A percentile compares a stretch with the other conserved stretches of the same genome.
Evolutionary conservation across 2,329 filamentous ascomycete genomes (phyloP).

Genomic region (Paraconiothyrium brasiliense): DNA sequence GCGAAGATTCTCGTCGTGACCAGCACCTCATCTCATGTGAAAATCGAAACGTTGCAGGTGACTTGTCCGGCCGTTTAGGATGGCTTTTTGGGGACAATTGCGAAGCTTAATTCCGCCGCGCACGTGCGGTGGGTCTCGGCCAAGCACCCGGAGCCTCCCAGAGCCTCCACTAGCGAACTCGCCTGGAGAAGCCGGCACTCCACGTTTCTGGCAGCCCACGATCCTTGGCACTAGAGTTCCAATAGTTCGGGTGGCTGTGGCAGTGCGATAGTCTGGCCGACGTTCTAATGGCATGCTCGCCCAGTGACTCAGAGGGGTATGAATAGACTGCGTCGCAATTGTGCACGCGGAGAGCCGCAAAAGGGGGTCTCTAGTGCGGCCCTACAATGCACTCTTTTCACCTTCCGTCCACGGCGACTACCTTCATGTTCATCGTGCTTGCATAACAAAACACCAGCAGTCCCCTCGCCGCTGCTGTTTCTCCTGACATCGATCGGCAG

Average conservation of each 20-base stretch:
- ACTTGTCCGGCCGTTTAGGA: neutral
- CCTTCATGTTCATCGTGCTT: neutral
- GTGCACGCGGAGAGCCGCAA: neutral
- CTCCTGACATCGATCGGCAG: neutral
- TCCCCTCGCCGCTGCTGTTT: neutral
- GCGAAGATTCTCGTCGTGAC: neutral
- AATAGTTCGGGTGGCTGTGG: constrained; percentile 12
- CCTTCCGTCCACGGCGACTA: neutral
- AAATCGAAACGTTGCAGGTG: constrained; percentile 8
- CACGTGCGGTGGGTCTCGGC: constrained; percentile 8
- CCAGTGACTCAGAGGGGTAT: neutral
- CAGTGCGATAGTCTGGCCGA: constrained; percentile 5
- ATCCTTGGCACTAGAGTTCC: constrained; percentile 12
- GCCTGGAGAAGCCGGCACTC: constrained; percentile 1
- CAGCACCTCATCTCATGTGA: constrained; percentile 7
- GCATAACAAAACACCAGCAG: neutral
- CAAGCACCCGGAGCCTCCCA: neutral
- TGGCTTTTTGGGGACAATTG: neutral
- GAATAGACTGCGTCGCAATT: neutral
- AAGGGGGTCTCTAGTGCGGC: neutral
- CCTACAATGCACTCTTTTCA: neutral
- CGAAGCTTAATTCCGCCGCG: neutral
- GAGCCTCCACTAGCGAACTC: constrained; percentile 2
- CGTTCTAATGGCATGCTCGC: neutral
- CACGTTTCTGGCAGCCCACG: constrained; percentile 6